Conservation (phyloP, 768 basidiomycete genomes). For the Pleurotus tuoliensis region DNA sequence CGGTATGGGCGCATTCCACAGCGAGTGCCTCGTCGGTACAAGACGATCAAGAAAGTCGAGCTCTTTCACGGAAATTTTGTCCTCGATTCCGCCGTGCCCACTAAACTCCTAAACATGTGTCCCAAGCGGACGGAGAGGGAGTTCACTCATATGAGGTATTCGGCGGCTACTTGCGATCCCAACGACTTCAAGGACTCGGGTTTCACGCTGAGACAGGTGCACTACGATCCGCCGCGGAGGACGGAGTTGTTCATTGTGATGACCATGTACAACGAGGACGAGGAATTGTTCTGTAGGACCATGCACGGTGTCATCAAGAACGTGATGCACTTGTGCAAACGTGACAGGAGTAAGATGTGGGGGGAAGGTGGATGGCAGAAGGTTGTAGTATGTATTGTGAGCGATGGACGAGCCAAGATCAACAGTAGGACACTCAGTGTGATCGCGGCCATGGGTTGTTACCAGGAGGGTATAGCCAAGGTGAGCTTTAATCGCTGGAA, state of each 20-base stretch:
- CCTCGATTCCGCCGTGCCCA: conserved; percentile 83
- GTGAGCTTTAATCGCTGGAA: conserved; percentile 28
- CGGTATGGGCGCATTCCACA: conserved; percentile 91
- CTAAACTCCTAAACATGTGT: conserved; percentile 87
- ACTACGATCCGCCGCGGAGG: conserved; percentile 85
- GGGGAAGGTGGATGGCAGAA: conserved; percentile 98
- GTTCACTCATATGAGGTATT: conserved; percentile 95
- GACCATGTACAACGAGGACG: conserved; percentile 98
- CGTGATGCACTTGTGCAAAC: conserved; percentile 80
- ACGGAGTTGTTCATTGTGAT: conserved; percentile 97
- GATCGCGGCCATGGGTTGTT: conserved; percentile 89
- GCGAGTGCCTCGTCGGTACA: conserved; percentile 83
- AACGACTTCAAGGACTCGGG: conserved; percentile 81
- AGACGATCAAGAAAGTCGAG: conserved; percentile 92
- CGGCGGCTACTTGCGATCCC: conserved; percentile 93
- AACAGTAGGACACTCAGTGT: conserved; percentile 80
- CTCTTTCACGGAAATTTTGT: conserved; percentile 94
- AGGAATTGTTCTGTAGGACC: conserved; percentile 84
- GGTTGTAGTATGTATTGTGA: conserved; percentile 90
- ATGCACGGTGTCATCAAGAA: conserved; percentile 98
- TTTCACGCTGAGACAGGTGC: conserved; percentile 86
- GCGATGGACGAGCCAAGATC: conserved; percentile 83
- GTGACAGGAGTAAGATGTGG: conserved; percentile 91
- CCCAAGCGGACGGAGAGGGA: conserved; percentile 76
- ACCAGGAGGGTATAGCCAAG: conserved; percentile 93